phyloP scores from a whole-genome alignment of 805 yeast genomes.

The Ascoidea rubescens region DNA sequence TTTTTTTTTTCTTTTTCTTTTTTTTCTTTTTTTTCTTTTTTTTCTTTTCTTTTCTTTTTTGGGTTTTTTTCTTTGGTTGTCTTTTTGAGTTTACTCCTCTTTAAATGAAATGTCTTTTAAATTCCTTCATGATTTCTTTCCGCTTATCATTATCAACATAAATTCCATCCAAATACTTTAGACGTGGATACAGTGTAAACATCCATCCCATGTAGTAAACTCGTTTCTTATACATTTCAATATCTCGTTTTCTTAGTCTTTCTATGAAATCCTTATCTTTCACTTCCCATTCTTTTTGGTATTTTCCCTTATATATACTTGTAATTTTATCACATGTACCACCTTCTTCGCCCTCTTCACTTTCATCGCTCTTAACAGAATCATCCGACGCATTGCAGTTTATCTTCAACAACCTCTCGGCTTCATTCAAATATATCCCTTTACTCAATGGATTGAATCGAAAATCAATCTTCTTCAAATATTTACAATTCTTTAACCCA shows the following conservation, averaged over 20 bases:
- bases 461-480: constrained; percentile 8
- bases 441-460: constrained; percentile 10
- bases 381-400: constrained; percentile 1
- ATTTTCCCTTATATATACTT: constrained; percentile 5
- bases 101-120: not conserved
- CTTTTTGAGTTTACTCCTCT: not conserved
- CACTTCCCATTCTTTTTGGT: constrained; percentile 6
- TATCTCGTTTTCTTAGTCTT: constrained; percentile 3
- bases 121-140: constrained; percentile 5
- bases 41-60: not conserved
- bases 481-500: constrained; percentile 4
- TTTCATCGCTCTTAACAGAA: not conserved
- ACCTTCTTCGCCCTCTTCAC: constrained; percentile 8
- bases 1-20: no score
- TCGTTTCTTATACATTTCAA: constrained; percentile 7
- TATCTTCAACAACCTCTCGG: constrained; percentile 1
- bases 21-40: no score
- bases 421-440: constrained; percentile 4
- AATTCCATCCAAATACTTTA: constrained; percentile 9
- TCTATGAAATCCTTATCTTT: constrained; percentile 6
- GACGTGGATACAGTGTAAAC: constrained; percentile 4
- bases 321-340: constrained; percentile 5
- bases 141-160: constrained; percentile 3
- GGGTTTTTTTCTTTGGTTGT: not conserved
- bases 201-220: constrained; percentile 8